Evolutionary conservation across 2,329 filamentous ascomycete species (phyloP).

Genomic region (Exophiala alcalophila): DNA sequence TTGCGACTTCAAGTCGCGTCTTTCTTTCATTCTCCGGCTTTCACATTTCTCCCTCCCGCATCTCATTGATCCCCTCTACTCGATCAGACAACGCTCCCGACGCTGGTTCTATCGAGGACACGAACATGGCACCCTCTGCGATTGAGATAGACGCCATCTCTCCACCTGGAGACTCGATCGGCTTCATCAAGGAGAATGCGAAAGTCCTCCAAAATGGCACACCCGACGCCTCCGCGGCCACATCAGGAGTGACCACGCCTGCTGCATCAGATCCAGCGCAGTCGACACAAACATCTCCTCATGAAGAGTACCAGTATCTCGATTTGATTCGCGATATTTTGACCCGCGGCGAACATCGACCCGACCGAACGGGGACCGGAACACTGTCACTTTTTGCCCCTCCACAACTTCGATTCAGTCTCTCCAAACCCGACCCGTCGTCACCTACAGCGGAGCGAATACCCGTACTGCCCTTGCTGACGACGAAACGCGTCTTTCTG

Average conservation of each 20-base stretch:
- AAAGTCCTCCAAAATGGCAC: constrained; percentile 14
- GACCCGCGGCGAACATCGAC: constrained; percentile 76
- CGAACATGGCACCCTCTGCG: constrained; percentile 26
- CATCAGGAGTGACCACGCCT: constrained; percentile 1
- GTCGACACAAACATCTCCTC: constrained; percentile 35
- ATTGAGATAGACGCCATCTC: constrained; percentile 8
- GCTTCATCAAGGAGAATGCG: constrained; percentile 28
- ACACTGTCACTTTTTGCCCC: constrained; percentile 89
- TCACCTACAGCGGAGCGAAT: constrained; percentile 42
- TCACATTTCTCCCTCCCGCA: background rate
- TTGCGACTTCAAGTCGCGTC: constrained; percentile 9
- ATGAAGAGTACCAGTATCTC: constrained; percentile 94
- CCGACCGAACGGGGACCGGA: constrained; percentile 90
- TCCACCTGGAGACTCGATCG: constrained; percentile 20
- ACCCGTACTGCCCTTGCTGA: constrained; percentile 84
- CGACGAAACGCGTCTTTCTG: constrained; percentile 93
- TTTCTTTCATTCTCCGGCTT: background rate
- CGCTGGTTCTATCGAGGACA: background rate
- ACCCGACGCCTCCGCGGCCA: constrained; percentile 2
- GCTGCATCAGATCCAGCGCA: background rate
- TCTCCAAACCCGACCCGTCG: constrained; percentile 56
- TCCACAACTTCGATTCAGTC: constrained; percentile 77
- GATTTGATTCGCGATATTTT: constrained; percentile 84
- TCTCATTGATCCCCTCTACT: background rate
- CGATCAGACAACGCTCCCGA: background rate